Base-by-base conservation (phyloP, 176 grass and related monocot genomes). In the Carex pumila region DNA sequence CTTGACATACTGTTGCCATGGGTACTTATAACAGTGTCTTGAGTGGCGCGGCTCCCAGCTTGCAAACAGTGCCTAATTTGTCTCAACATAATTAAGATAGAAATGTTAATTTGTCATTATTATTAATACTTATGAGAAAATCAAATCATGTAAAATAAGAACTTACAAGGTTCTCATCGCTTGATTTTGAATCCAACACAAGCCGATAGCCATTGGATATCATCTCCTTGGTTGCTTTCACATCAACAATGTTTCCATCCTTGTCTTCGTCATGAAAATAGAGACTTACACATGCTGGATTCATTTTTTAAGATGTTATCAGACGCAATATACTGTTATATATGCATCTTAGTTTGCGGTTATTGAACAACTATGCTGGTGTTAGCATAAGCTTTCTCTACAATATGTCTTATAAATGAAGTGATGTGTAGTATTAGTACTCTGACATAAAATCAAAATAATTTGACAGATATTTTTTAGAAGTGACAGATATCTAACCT, bases 31-130 rank as follows among this genome's bases (percentile, higher is more conserved):
- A 45, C 95, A 95, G 59, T 90, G 91, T 88, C 82, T 91, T 0
- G 95, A 91, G 83, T 98, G 92, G 81, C 92, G 91, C 55, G 95
- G 95, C 76, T 98, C 95, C 95, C 95, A 98, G 86, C 95, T 95
- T 84, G 92, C 95, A 86, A 93, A 98, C 17, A 88, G 80, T 87
- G 92, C 95, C 95, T 98, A 90, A 9, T 2, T 76, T 54, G 12
- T 47, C 32, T 50, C 72, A 55, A 76, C 55, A 76, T 73, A 73
- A 53, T 12, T 12, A 31, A 5, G 49, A 11, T 21, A 21, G 47
- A 6, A 50, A 50, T 72, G 3, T 72, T 32, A 31, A 49, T 13
- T 74, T 67, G 17, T 59, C 61, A 66, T 82, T 62, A 86, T 13
- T 31, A 49, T 22, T 52, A 22, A 76, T 49, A 76, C 45, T 54